phyloP scores from a whole-genome alignment of 2,329 filamentous ascomycete species.

The Salinomyces thailandicus region DNA sequence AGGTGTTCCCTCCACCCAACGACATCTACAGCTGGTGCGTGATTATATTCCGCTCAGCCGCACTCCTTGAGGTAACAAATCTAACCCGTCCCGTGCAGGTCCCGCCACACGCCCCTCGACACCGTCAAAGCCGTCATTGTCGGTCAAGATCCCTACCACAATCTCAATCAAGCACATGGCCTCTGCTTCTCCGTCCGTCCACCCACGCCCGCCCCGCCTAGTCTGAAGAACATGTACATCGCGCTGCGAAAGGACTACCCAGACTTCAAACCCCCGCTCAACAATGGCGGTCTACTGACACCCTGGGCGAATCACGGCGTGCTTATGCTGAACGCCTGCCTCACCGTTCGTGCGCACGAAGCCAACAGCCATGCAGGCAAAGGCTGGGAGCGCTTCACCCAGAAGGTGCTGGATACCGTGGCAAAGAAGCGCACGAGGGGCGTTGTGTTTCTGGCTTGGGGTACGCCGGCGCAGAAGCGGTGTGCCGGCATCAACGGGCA shows the following conservation, averaged over 20 bases:
- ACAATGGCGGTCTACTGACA: conserved; percentile 70
- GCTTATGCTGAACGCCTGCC: conserved; percentile 83
- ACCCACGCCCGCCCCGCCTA: conserved; percentile 78
- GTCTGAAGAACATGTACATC: conserved; percentile 87
- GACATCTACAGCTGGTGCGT: conserved; percentile 88
- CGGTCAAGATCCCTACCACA: conserved; percentile 96
- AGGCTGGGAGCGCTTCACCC: conserved; percentile 90
- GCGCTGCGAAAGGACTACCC: conserved; percentile 84
- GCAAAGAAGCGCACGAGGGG: conserved; percentile 64
- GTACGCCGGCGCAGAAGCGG: conserved; percentile 68
- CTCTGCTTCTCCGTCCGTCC: conserved; percentile 91
- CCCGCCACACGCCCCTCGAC: conserved; percentile 78
- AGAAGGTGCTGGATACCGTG: conserved; percentile 80
- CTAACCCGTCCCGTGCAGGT: conserved; percentile 53
- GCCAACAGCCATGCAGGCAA: conserved; percentile 75
- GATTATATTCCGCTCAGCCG: too few relatives aligned
- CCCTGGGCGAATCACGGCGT: conserved; percentile 93
- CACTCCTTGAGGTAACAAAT: not conserved
- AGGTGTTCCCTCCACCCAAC: conserved; percentile 74
- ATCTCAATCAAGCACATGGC: conserved; percentile 87
- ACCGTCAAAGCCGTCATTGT: conserved; percentile 86
- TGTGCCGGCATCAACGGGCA: conserved; percentile 61
- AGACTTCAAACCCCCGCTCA: conserved; percentile 59
- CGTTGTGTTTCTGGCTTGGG: conserved; percentile 95
- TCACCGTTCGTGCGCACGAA: conserved; percentile 84